Conservation (phyloP, 768 basidiomycete genomes). For the Tylopilus rubrobrunneus region DNA sequence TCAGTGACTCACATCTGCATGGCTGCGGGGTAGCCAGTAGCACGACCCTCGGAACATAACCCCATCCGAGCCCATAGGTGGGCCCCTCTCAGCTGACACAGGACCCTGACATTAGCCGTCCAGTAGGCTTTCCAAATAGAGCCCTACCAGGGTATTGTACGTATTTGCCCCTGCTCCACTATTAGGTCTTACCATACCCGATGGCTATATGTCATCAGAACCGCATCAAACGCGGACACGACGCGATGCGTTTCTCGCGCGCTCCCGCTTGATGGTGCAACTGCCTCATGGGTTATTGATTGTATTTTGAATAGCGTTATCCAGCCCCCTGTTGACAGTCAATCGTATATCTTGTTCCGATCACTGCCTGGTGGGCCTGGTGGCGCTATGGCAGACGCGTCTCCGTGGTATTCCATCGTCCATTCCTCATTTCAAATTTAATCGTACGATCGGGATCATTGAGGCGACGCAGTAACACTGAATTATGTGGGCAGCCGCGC, state of each 20-base stretch:
- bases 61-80: background rate
- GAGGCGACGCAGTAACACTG: slow-evolving; percentile 18
- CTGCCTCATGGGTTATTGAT: slow-evolving; percentile 18
- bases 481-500: slow-evolving; percentile 7
- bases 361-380: slow-evolving; percentile 24
- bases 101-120: slow-evolving; percentile 8
- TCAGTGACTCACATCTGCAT: background rate
- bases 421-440: slow-evolving; percentile 24
- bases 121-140: slow-evolving; percentile 19
- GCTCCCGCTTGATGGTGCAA: slow-evolving; percentile 14
- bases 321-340: slow-evolving; percentile 10
- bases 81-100: slow-evolving; percentile 5
- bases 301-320: slow-evolving; percentile 7
- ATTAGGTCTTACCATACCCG: slow-evolving; percentile 16
- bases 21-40: slow-evolving; percentile 3
- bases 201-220: slow-evolving; percentile 13
- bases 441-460: slow-evolving; percentile 11
- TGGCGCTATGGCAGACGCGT: slow-evolving; percentile 15
- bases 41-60: background rate
- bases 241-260: slow-evolving; percentile 5
- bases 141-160: slow-evolving; percentile 18
- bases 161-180: slow-evolving; percentile 22
- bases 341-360: slow-evolving; percentile 26
- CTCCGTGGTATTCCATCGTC: slow-evolving; percentile 26
- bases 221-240: slow-evolving; percentile 12